Evolutionary conservation across 2,329 filamentous ascomycete genomes (phyloP).

Genomic region (Trichoderma sp.): DNA sequence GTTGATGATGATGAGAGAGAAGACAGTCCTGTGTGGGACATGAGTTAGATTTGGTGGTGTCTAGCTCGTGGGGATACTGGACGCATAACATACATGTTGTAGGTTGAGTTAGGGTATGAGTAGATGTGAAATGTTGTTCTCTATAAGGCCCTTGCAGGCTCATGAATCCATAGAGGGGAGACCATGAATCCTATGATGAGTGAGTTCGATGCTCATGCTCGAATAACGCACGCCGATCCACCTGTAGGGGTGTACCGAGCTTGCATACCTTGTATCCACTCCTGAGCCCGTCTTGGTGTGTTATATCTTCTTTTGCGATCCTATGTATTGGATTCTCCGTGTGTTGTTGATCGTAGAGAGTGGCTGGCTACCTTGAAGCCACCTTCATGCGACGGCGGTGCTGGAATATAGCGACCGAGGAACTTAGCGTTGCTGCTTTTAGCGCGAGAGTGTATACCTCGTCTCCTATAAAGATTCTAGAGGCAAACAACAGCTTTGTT

Average conservation of each 20-base stretch:
- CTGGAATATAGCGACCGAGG: background rate
- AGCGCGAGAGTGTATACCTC: background rate
- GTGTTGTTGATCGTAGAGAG: background rate
- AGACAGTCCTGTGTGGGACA: conserved; percentile 70
- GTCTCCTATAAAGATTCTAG: background rate
- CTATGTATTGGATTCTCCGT: background rate
- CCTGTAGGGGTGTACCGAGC: background rate
- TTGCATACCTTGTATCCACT: background rate
- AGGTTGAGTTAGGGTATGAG: background rate
- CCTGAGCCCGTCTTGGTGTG: background rate
- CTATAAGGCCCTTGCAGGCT: conserved; percentile 19
- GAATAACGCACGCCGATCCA: background rate
- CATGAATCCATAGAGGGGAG: conserved; percentile 19
- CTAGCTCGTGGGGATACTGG: background rate
- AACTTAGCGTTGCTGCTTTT: conserved; percentile 15
- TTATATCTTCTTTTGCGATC: background rate
- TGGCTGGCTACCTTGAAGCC: background rate
- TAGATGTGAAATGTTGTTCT: background rate
- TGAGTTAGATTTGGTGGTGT: background rate
- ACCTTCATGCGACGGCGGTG: conserved; percentile 6
- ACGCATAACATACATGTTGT: conserved; percentile 10
- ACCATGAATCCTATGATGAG: conserved; percentile 18
- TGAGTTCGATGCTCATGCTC: background rate
- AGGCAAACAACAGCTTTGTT: background rate
- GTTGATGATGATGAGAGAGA: conserved; percentile 95